Conservation (phyloP, 2,329 filamentous ascomycete species). For the Onygena corvina region DNA sequence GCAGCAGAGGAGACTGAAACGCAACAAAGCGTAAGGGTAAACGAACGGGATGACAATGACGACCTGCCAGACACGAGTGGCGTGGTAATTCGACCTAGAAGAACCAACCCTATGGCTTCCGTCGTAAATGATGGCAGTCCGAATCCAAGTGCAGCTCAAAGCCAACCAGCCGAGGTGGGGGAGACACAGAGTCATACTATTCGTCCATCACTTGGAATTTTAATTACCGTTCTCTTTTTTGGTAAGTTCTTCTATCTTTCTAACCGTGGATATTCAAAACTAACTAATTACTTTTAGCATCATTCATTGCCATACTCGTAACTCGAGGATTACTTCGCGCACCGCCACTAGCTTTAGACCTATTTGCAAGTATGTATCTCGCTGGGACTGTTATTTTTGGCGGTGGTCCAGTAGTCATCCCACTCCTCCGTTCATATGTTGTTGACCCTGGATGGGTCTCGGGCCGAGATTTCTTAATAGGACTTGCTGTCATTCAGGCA, state of each 20-base stretch:
- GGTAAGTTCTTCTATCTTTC: conserved; percentile 19
- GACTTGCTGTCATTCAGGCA: conserved; percentile 57
- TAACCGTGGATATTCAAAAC: neutral
- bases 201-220: conserved; percentile 13
- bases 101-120: neutral
- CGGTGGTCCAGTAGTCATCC: conserved; percentile 54
- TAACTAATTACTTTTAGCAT: conserved; percentile 22
- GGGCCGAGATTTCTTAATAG: conserved; percentile 58
- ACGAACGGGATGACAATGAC: neutral
- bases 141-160: neutral
- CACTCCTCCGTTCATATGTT: conserved; percentile 48
- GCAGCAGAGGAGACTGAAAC: conserved; percentile 12
- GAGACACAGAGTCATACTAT: conserved; percentile 14
- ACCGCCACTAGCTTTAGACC: conserved; percentile 41
- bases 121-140: neutral
- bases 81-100: neutral
- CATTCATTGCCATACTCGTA: conserved; percentile 50
- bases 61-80: neutral
- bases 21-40: conserved; percentile 7
- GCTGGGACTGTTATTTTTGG: conserved; percentile 59
- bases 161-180: neutral
- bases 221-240: conserved; percentile 39
- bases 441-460: conserved; percentile 59
- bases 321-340: conserved; percentile 30
- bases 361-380: conserved; percentile 63